Base-by-base conservation (phyloP, 2,329 filamentous ascomycete genomes). In the Mariannaea sp. region DNA sequence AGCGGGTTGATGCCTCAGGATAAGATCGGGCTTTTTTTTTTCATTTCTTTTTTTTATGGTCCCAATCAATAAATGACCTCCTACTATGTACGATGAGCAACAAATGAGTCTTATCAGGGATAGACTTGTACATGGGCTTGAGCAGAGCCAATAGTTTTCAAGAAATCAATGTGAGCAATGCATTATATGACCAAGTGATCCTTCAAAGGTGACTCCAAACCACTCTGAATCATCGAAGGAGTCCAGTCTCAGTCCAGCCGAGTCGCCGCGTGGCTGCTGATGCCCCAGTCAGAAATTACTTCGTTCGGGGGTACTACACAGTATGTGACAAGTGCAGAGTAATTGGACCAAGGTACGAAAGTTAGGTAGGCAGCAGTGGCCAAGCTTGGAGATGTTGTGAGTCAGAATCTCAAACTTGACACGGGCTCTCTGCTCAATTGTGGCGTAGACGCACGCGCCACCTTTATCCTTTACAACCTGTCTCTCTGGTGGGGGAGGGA, bases 1-100 rank as follows among this genome's bases (percentile, higher is more conserved):
- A 43, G 44, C 33, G 14, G 39, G 36, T 65, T 62, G 61, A 65
- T 65, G 62, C 62, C 62, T 62, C 60, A 65, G 62, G 62, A 59
- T 33, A 9, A 20, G 17, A 22, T n/a, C n/a, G n/a, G n/a, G n/a
- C n/a, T n/a, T n/a, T n/a, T n/a, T n/a, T n/a, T n/a, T n/a, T n/a
- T n/a, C n/a, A n/a, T n/a, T n/a, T n/a, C n/a, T n/a, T n/a, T n/a
- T n/a, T n/a, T n/a, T n/a, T n/a, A n/a, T n/a, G n/a, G n/a, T n/a
- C n/a, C n/a, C n/a, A n/a, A n/a, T n/a, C n/a, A n/a, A n/a, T n/a
- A 26, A 27, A 24, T 27, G 40, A 55, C 19, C n/a, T 43, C n/a
- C n/a, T n/a, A n/a, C n/a, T n/a, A n/a, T n/a, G n/a, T n/a, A n/a
- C n/a, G 20, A 43, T 29, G 35, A 35, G 19, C 30, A 14, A 36